Evolutionary conservation across 2,329 filamentous ascomycete species (phyloP), one percentile per base, ranked within the genome.

Genomic region (Trichoderma koningiopsis): DNA sequence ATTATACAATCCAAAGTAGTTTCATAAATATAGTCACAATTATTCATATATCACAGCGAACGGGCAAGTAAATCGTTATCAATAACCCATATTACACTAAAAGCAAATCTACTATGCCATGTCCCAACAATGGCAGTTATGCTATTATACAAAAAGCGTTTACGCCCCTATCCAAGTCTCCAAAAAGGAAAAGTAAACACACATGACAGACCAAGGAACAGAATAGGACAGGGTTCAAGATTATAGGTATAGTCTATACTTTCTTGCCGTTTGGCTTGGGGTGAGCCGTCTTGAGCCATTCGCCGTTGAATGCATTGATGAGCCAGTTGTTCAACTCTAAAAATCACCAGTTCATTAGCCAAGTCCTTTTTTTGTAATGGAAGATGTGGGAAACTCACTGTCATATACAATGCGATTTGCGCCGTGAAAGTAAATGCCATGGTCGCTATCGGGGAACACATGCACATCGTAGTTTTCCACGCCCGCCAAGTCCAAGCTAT

Each of bases 391-490:
- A 19, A 53, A 70, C 93, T 86, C 83, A 96, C 93, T 96, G 74
- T 97, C 92, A 77, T 96, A 98, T 7, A 99, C 94, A 74, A 98
- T 92, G 68, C 84, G 85, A 77, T 97, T 94, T 33, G 93, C 96
- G 77, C 94, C 94, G 78, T 99, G 95, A 78, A 98, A 99, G 77
- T 89, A 93, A 71, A 99, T 99, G 71, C 91, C 88, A 79, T 99
- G 96, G 81, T 99, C 94, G 66, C 92, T 96, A 79, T 99, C 96
- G 0, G 96, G 96, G 81, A 97, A 99, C 68, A 98, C 89, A 79
- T 98, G 95, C 14, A 99, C 89, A 77, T 99, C 96, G 75, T 98
- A 99, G 76, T 99, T 99, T 79, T 95, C 90, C 4, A 97, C 88
- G 14, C 89, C 88, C 0, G 85, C 90, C 64, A 97, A 76, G 81